Evolutionary conservation across 768 basidiomycete genomes (phyloP), one percentile per base, ranked within the genome.

Genomic region (Mycena galericulata): DNA sequence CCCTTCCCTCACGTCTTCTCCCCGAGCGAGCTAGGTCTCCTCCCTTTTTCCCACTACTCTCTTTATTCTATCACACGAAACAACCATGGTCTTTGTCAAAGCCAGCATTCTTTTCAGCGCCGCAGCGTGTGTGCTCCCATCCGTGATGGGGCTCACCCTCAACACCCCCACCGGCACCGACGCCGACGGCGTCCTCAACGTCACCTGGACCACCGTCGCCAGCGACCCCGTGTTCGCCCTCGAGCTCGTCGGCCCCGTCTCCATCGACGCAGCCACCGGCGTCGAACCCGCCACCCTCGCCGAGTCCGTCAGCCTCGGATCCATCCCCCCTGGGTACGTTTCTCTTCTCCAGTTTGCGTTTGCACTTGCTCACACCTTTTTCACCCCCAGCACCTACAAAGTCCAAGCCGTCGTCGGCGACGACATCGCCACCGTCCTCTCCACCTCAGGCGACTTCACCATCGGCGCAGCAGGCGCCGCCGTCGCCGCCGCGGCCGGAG

Each of bases 61-160:
- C n/a, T n/a, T n/a, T n/a, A n/a, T n/a, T n/a, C n/a, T n/a, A n/a
- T n/a, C n/a, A n/a, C n/a, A n/a, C n/a, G n/a, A n/a, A n/a, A n/a
- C n/a, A n/a, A n/a, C n/a, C n/a, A n/a, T n/a, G n/a, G n/a, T n/a
- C n/a, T n/a, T n/a, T n/a, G n/a, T n/a, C n/a, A n/a, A n/a, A n/a
- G n/a, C n/a, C n/a, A n/a, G n/a, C n/a, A n/a, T n/a, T n/a, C n/a
- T n/a, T n/a, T n/a, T n/a, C n/a, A n/a, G n/a, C n/a, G n/a, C n/a
- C n/a, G n/a, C n/a, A n/a, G 64, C 49, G 11, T 50, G 4, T 43
- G 68, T 64, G 53, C 62, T 69, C 62, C 62, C 68, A 65, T 69
- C 68, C 30, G 68, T 47, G 62, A 65, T 69, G 68, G 68, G 68
- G 6, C 62, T 69, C 49, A 69, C 56, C 10, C 53, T 69, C 12